A percentile compares a stretch with the other conserved stretches of the same genome.
These are phyloP conservation scores for Kandelia obovata DNA, from an alignment of 345 rosid species.

Conservation along the genomic window DNA sequence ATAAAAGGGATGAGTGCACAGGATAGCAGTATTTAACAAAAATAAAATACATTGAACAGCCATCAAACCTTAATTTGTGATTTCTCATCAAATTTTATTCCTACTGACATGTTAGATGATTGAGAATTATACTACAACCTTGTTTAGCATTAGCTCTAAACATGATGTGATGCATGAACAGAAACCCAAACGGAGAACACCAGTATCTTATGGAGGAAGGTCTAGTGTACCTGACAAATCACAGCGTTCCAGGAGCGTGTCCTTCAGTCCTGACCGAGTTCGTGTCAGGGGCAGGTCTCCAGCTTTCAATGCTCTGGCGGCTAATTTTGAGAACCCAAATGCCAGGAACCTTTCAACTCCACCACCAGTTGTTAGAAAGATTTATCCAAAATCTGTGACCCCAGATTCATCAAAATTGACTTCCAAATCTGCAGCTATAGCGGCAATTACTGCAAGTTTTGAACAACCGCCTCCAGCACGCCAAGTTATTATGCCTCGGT, in stretches of 20 bases:
- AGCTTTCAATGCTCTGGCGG: slow-evolving; percentile 95
- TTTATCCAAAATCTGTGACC: slow-evolving; percentile 81
- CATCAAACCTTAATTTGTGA: not conserved
- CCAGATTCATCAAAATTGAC: slow-evolving; percentile 65
- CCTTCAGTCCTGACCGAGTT: slow-evolving; percentile 92
- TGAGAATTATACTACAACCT: not conserved
- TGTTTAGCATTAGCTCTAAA: slow-evolving; percentile 9
- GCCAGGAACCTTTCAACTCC: slow-evolving; percentile 95
- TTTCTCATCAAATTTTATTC: not conserved
- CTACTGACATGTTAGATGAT: not conserved
- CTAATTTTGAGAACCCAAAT: slow-evolving; percentile 80
- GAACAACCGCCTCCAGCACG: slow-evolving; percentile 67
- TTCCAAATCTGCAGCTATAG: slow-evolving; percentile 67
- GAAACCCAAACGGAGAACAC: slow-evolving; percentile 92
- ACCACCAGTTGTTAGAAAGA: slow-evolving; percentile 81
- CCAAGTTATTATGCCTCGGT: slow-evolving; percentile 61
- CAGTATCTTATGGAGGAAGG: slow-evolving; percentile 80
- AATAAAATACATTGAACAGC: no score
- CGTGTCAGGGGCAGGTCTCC: slow-evolving; percentile 99
- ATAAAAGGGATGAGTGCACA: no score
- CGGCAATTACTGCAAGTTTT: slow-evolving; percentile 62
- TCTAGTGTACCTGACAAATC: slow-evolving; percentile 82
- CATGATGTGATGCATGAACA: slow-evolving; percentile 23
- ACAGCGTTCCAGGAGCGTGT: slow-evolving; percentile 96
- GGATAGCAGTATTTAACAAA: no score